Conservation (phyloP, 2,329 filamentous ascomycete genomes). For the Neopestalotiopsis clavispora region DNA sequence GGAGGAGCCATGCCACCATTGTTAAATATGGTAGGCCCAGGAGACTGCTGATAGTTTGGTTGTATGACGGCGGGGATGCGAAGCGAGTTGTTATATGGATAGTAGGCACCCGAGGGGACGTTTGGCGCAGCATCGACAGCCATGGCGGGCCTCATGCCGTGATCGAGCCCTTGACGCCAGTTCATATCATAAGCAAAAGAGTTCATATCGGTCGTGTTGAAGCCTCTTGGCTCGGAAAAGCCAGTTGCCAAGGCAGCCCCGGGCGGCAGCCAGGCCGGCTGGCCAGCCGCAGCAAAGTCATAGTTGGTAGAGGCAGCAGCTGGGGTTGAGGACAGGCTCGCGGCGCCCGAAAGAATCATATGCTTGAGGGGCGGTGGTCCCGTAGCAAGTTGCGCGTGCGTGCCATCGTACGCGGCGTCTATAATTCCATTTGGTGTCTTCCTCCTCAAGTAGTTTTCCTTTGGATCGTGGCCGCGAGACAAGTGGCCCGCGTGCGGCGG, state of each 20-base stretch:
- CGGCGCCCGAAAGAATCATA: conserved; percentile 70
- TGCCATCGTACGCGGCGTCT: conserved; percentile 88
- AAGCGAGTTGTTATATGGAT: conserved; percentile 32
- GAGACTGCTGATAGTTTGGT: conserved; percentile 40
- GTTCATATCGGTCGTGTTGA: conserved; percentile 25
- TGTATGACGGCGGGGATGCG: conserved; percentile 36
- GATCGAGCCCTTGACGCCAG: conserved; percentile 27
- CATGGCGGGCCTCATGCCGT: conserved; percentile 26
- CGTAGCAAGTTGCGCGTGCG: conserved; percentile 72
- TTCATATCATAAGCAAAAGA: conserved; percentile 21
- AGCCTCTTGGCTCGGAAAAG: conserved; percentile 22
- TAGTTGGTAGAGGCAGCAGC: conserved; percentile 23
- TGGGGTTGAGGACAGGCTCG: conserved; percentile 32
- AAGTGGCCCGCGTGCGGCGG: conserved; percentile 34
- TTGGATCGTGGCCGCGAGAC: conserved; percentile 36
- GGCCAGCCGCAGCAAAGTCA: conserved; percentile 24
- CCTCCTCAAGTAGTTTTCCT: conserved; percentile 81
- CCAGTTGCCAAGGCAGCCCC: conserved; percentile 21
- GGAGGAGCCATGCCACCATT: conserved; percentile 42
- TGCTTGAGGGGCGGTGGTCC: conserved; percentile 83
- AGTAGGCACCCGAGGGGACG: conserved; percentile 29
- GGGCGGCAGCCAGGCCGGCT: conserved; percentile 28
- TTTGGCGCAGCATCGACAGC: conserved; percentile 33
- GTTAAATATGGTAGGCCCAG: conserved; percentile 45
- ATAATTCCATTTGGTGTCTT: conserved; percentile 96